A percentile compares a stretch with the other conserved stretches of the same genome.
phyloP scores from a whole-genome alignment of 495 filamentous ascomycete genomes.

The Aspergillus panamensis region DNA sequence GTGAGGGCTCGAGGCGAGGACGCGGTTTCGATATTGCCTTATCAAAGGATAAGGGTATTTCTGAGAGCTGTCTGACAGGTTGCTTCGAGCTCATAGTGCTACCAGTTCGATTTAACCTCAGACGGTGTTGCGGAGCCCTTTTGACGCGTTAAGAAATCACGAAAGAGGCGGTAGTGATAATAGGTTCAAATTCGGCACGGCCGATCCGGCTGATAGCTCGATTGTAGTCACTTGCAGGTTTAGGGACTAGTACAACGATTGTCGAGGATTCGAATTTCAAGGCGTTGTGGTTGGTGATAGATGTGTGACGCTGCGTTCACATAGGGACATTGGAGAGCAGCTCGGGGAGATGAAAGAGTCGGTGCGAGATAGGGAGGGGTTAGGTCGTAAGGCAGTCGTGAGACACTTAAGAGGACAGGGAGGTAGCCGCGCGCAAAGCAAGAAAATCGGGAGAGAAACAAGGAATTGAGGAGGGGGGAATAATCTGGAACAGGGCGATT shows the following conservation, averaged over 20 bases:
- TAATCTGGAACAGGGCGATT: slow-evolving; percentile 22
- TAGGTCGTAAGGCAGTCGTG: background rate
- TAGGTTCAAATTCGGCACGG: background rate
- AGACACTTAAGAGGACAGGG: background rate
- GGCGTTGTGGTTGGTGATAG: background rate
- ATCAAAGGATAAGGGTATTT: slow-evolving; percentile 51
- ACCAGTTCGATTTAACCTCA: background rate
- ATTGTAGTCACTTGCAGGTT: background rate
- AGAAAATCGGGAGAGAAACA: slow-evolving; percentile 15
- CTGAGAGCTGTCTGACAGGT: slow-evolving; percentile 57
- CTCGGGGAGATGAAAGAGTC: background rate
- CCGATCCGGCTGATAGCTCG: background rate
- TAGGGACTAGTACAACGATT: background rate
- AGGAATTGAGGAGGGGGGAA: slow-evolving; percentile 13
- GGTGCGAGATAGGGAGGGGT: background rate
- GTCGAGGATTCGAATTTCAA: background rate
- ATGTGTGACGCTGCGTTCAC: background rate
- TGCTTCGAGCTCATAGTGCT: slow-evolving; percentile 62
- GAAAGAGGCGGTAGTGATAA: background rate
- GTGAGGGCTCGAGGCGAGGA: slow-evolving; percentile 43
- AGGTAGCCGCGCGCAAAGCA: slow-evolving; percentile 8
- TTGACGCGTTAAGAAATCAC: slow-evolving; percentile 26
- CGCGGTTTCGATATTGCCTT: slow-evolving; percentile 49
- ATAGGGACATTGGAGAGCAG: background rate
- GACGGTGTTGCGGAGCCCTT: background rate